These are phyloP conservation scores for Chalara sp. DNA, from an alignment of 2,329 filamentous ascomycete species.

Conservation along the genomic window DNA sequence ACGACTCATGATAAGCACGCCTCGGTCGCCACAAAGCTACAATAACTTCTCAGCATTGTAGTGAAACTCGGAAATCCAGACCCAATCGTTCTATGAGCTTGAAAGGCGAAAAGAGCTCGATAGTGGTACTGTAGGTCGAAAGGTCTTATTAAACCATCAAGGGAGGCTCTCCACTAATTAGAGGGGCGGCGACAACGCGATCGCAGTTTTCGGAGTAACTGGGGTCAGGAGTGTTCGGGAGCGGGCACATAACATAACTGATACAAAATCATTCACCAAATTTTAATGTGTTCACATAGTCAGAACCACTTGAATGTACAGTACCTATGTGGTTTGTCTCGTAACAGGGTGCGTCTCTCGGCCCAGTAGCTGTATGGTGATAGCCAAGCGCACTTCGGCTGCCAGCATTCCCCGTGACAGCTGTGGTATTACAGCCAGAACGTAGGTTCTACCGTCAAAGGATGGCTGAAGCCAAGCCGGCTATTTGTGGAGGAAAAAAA, in stretches of 20 bases:
- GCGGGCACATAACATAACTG: slow-evolving; percentile 11
- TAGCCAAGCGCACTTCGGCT: no score
- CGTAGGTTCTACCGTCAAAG: neutral
- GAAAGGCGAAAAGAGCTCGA: slow-evolving; percentile 3
- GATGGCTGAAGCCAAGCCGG: no score
- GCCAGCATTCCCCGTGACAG: no score
- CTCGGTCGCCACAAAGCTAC: slow-evolving; percentile 3
- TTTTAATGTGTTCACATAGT: slow-evolving; percentile 1
- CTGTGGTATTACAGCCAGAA: no score
- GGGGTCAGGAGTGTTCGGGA: slow-evolving; percentile 8
- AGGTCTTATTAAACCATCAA: slow-evolving; percentile 9
- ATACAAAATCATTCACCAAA: slow-evolving; percentile 16
- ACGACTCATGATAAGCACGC: slow-evolving; percentile 5
- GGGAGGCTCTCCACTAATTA: slow-evolving; percentile 5
- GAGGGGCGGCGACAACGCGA: slow-evolving; percentile 8
- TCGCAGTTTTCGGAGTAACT: slow-evolving; percentile 13
- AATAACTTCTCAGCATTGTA: slow-evolving; percentile 10
- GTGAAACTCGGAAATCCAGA: slow-evolving; percentile 13
- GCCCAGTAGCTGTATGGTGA: neutral
- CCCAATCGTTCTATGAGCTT: slow-evolving; percentile 12
- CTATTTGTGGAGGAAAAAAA: no score
- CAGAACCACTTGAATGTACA: neutral
- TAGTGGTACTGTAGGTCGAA: slow-evolving; percentile 12
- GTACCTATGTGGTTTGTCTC: slow-evolving; percentile 1
- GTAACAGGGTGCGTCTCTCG: slow-evolving; percentile 1